These are phyloP conservation scores for Leishmania gerbilli DNA, from an alignment of 208 protist species.

Conservation along the genomic window DNA sequence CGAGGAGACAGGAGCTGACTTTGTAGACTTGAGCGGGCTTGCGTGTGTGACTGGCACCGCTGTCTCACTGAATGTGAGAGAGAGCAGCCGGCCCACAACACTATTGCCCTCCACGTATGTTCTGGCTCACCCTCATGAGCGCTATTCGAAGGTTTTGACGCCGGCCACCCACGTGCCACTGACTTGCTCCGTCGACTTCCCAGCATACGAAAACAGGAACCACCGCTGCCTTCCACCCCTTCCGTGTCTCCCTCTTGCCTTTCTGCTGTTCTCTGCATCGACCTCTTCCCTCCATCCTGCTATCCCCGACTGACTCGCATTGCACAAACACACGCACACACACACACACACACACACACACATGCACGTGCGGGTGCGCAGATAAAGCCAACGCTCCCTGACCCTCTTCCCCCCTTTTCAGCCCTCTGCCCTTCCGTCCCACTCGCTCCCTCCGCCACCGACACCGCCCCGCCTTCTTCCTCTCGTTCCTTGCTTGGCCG, in stretches of 20 bases:
- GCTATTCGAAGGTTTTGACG: not conserved
- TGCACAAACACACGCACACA: not conserved
- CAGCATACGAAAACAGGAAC: not conserved
- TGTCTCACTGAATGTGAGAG: not conserved
- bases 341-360: not conserved
- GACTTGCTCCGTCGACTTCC: not conserved
- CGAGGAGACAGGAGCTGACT: not conserved
- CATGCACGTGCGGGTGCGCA: not conserved
- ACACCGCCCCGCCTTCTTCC: not conserved
- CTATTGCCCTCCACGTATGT: not conserved
- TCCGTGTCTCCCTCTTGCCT: not conserved
- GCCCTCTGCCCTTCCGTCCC: not conserved
- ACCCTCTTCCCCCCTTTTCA: not conserved
- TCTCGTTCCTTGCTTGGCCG: not conserved
- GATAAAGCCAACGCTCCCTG: not conserved
- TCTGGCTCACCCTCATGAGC: not conserved
- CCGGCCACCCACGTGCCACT: not conserved
- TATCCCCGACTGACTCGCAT: not conserved
- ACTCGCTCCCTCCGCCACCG: not conserved
- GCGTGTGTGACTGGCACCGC: not conserved
- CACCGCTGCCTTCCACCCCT: not conserved
- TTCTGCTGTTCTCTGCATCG: not conserved
- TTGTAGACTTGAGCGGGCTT: not conserved
- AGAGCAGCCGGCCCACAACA: not conserved
- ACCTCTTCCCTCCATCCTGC: not conserved